These are phyloP conservation scores for Verticillium nubilum DNA, from an alignment of 2,329 filamentous ascomycete species.

Conservation along the genomic window DNA sequence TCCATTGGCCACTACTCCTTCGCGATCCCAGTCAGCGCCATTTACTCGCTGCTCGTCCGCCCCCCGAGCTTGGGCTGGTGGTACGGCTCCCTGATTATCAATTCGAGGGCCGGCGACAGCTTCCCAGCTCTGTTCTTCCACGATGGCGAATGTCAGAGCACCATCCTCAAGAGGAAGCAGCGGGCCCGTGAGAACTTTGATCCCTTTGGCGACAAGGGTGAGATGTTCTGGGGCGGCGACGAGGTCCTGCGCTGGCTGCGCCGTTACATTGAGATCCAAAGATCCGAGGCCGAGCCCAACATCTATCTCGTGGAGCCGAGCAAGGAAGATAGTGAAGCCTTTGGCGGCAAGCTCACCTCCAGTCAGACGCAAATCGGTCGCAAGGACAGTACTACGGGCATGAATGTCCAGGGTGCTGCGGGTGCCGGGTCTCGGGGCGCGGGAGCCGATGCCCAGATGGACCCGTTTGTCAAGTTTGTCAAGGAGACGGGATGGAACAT, in stretches of 20 bases:
- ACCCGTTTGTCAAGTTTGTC: slow-evolving; percentile 86
- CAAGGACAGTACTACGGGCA: slow-evolving; percentile 24
- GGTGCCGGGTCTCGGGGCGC: slow-evolving; percentile 25
- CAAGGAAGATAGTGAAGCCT: slow-evolving; percentile 76
- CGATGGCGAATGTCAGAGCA: slow-evolving; percentile 93
- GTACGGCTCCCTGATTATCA: slow-evolving; percentile 94
- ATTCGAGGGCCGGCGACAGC: slow-evolving; percentile 82
- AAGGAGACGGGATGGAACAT: slow-evolving; percentile 97
- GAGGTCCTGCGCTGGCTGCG: slow-evolving; percentile 89
- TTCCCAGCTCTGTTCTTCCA: slow-evolving; percentile 97
- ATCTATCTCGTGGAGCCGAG: slow-evolving; percentile 87
- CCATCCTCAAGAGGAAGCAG: slow-evolving; percentile 89
- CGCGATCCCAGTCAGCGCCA: slow-evolving; percentile 80
- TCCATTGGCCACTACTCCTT: slow-evolving; percentile 81
- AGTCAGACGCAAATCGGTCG: slow-evolving; percentile 37
- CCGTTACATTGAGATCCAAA: slow-evolving; percentile 75
- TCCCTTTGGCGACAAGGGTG: slow-evolving; percentile 77
- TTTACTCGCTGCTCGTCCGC: slow-evolving; percentile 85
- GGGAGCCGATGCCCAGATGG: slow-evolving; percentile 67
- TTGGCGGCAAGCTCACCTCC: slow-evolving; percentile 58
- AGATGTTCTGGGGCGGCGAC: slow-evolving; percentile 97
- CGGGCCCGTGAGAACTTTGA: slow-evolving; percentile 80
- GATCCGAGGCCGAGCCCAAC: slow-evolving; percentile 80
- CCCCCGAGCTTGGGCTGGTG: slow-evolving; percentile 96
- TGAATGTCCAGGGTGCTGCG: slow-evolving; percentile 23